Evolutionary conservation across 2,329 filamentous ascomycete genomes (phyloP).

Genomic region (Botryotinia narcissicola): DNA sequence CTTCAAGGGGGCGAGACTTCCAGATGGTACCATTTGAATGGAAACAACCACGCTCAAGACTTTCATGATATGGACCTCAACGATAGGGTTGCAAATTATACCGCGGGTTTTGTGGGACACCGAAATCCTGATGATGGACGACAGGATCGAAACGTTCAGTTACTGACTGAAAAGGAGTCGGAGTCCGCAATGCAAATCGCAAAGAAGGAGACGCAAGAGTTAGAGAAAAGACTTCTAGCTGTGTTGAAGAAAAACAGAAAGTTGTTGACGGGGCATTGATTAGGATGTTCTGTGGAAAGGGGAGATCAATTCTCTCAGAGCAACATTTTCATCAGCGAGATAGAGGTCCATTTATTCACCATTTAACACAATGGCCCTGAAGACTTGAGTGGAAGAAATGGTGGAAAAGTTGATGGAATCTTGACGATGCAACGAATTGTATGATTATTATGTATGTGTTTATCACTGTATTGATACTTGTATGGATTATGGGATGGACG

Average conservation of each 20-base stretch:
- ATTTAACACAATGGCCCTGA: background rate
- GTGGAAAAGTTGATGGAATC: background rate
- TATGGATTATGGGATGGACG: background rate
- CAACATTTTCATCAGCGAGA: background rate
- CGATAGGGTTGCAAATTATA: slow-evolving; percentile 37
- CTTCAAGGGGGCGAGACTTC: slow-evolving; percentile 31
- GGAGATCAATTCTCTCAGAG: background rate
- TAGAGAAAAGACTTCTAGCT: slow-evolving; percentile 60
- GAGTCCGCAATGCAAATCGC: slow-evolving; percentile 52
- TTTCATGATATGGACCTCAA: slow-evolving; percentile 32
- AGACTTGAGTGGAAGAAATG: background rate
- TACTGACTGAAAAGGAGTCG: slow-evolving; percentile 62
- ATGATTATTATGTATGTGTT: background rate
- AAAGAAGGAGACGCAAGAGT: slow-evolving; percentile 58
- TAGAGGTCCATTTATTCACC: background rate
- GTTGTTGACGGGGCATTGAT: slow-evolving; percentile 42
- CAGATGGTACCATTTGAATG: slow-evolving; percentile 32
- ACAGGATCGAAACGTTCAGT: slow-evolving; percentile 39
- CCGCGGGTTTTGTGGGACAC: slow-evolving; percentile 36
- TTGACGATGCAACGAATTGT: background rate
- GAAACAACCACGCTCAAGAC: slow-evolving; percentile 25
- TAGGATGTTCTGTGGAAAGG: background rate
- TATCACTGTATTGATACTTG: slow-evolving; percentile 2
- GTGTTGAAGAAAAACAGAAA: slow-evolving; percentile 60
- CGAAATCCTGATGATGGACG: slow-evolving; percentile 35